A percentile compares a stretch with the other conserved stretches of the same genome.
Evolutionary conservation across 345 rosid genomes (phyloP).

Genomic region (Ceriops decandra): DNA sequence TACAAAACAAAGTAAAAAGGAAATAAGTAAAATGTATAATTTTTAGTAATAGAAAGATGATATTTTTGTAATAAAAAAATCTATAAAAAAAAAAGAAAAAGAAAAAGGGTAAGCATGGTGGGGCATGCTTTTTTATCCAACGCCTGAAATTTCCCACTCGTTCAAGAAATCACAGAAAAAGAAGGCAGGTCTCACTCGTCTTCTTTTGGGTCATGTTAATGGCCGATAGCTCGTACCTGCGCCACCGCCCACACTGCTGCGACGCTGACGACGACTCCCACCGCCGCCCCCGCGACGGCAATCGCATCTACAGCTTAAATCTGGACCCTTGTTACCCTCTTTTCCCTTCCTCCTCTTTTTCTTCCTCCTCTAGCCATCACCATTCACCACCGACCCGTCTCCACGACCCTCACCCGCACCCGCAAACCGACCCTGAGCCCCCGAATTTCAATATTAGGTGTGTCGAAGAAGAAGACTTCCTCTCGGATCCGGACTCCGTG

Average conservation of each 20-base stretch:
- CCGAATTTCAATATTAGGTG: conserved; percentile 1
- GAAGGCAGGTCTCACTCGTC: not conserved
- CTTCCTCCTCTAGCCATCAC: conserved; percentile 3
- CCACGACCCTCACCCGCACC: conserved; percentile 6
- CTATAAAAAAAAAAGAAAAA: no score
- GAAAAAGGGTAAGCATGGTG: no score
- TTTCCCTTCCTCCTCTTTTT: conserved; percentile 22
- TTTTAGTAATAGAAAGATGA: no score
- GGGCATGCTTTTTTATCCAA: no score
- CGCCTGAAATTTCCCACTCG: no score
- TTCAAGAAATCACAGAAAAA: not conserved
- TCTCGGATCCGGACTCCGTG: conserved; percentile 33
- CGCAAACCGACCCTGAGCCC: not conserved
- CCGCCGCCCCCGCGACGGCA: not conserved
- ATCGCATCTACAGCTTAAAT: conserved; percentile 22
- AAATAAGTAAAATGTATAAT: no score
- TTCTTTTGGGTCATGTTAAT: conserved; percentile 10
- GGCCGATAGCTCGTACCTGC: conserved; percentile 46
- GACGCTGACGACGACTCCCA: conserved; percentile 3
- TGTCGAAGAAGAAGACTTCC: conserved; percentile 17
- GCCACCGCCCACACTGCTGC: conserved; percentile 5
- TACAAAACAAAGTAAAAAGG: no score
- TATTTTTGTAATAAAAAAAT: no score
- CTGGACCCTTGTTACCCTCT: conserved; percentile 32
- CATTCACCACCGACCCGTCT: conserved; percentile 8